A percentile compares a stretch with the other conserved stretches of the same genome.
Evolutionary conservation across 805 yeast genomes (phyloP).

Genomic region (Cyberlindnera mrakii): DNA sequence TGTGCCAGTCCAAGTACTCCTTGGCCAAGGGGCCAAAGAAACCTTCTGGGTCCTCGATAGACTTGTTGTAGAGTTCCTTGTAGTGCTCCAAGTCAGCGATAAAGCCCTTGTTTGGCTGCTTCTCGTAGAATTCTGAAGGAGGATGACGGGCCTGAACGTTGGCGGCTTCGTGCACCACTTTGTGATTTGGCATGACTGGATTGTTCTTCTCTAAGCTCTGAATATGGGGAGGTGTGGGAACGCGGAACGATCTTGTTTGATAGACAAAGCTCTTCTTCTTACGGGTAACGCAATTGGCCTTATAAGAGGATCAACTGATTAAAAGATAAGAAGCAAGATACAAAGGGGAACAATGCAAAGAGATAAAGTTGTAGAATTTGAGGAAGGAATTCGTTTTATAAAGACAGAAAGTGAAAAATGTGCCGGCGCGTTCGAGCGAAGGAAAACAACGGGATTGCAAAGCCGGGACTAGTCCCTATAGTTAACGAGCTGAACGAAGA

Average conservation of each 20-base stretch:
- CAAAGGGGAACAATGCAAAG: no score
- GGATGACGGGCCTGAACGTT: constrained; percentile 26
- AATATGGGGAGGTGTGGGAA: background rate
- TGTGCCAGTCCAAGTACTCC: constrained; percentile 73
- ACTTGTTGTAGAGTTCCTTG: constrained; percentile 60
- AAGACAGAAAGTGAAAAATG: no score
- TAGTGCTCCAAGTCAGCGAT: constrained; percentile 51
- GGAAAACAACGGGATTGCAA: no score
- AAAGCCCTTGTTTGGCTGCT: constrained; percentile 31
- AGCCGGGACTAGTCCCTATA: no score
- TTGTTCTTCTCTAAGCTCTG: background rate
- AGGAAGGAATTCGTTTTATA: no score
- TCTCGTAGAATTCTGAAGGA: constrained; percentile 34
- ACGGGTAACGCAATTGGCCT: no score
- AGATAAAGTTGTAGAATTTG: no score
- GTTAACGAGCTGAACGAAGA: no score
- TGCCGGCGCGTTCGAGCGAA: no score
- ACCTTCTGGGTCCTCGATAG: constrained; percentile 70
- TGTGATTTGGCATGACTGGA: constrained; percentile 20
- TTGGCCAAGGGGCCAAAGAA: constrained; percentile 79
- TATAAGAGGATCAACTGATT: no score
- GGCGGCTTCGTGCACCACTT: constrained; percentile 35
- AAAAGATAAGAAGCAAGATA: no score
- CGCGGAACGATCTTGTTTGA: background rate
- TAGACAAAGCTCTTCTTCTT: background rate